phyloP scores from a whole-genome alignment of 768 basidiomycete genomes.

The Wakefieldia striispora region DNA sequence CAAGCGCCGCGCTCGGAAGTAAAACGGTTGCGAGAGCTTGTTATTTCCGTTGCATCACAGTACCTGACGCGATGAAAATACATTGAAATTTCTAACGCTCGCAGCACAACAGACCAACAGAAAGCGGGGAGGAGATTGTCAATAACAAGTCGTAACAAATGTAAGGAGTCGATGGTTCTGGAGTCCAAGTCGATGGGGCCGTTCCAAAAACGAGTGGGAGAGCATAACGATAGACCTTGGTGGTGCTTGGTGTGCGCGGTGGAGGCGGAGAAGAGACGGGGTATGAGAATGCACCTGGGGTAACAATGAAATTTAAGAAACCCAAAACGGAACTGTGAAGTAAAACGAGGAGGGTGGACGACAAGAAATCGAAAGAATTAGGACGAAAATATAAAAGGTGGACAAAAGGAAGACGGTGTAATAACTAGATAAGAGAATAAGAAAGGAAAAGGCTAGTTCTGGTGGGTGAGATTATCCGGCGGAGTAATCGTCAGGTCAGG shows the following conservation, averaged over 20 bases:
- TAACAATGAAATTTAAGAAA: conserved; percentile 18
- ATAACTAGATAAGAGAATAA: conserved; percentile 33
- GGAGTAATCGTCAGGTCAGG: conserved; percentile 14
- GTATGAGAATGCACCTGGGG: conserved; percentile 24
- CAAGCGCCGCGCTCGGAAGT: not conserved
- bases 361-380: conserved; percentile 26
- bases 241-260: conserved; percentile 20
- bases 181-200: conserved; percentile 10
- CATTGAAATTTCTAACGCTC: conserved; percentile 16
- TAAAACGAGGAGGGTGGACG: conserved; percentile 20
- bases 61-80: conserved; percentile 16
- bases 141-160: conserved; percentile 25
- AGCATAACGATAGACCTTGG: conserved; percentile 26
- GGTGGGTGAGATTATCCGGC: conserved; percentile 21
- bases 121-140: conserved; percentile 7
- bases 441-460: conserved; percentile 21
- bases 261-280: conserved; percentile 12
- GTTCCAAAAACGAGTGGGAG: conserved; percentile 24
- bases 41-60: conserved; percentile 2
- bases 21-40: not conserved
- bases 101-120: conserved; percentile 12
- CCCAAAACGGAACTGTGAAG: conserved; percentile 13
- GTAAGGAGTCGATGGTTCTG: conserved; percentile 2
- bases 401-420: conserved; percentile 19
- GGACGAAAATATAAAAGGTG: conserved; percentile 19